phyloP scores from a whole-genome alignment of 176 grass and related monocot species.

The barley (Hordeum vulgare) region MorexV3_pseudomolecules_assembly NC_058518.1:32707717-32708216 shows the following conservation, averaged over 20 bases:
- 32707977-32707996: not conserved
- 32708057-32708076: not conserved
- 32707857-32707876: not conserved
- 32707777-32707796: not conserved
- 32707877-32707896: too few relatives aligned
- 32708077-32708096: not conserved
- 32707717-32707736: too few relatives aligned
- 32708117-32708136: not conserved
- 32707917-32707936: not conserved
- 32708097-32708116: too few relatives aligned
- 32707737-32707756: not conserved
- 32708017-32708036: not conserved
- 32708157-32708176: not conserved
- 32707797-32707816: slow-evolving; percentile 32
- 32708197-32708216: too few relatives aligned
- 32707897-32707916: too few relatives aligned
- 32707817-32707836: not conserved
- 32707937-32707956: not conserved
- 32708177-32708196: too few relatives aligned
- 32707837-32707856: not conserved
- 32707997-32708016: not conserved
- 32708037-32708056: not conserved
- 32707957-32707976: not conserved
- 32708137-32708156: slow-evolving; percentile 27
- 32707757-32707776: too few relatives aligned